Evolutionary conservation across 106 monocot genomes (phyloP), one percentile per base, ranked within the genome.

Genomic region (Acorus calamus): DNA sequence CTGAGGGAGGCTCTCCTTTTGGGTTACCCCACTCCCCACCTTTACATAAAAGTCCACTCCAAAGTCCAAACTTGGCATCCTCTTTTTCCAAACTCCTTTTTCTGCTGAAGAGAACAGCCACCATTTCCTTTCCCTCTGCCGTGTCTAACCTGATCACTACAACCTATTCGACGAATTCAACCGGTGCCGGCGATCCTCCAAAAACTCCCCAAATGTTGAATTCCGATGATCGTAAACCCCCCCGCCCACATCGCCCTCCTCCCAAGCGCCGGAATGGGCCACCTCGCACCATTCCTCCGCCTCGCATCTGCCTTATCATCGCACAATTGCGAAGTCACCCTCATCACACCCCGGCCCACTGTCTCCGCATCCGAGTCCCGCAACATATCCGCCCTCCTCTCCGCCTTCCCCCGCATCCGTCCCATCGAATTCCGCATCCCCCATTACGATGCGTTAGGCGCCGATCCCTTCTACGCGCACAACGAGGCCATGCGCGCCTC

Each of bases 251-350:
- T 85, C 45, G 71, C 65, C 44, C 71, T 85, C 46, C 12, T 89
- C 43, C 74, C 81, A 3, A 74, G 78, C 53, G 77, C 89, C 56
- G 85, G 82, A 57, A 78, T 82, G 81, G 89, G 82, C 66, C 89
- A 89, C 70, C 62, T 89, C 7, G 52, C 51, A 14, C 82, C 85
- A 6, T 74, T 74, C 48, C 42, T 59, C 69, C 85, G 77, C 63
- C 67, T 79, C 12, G 82, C 82, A 52, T 47, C 66, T 48, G 66
- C 65, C 41, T 72, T 85, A 2, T 52, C 76, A 3, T 9, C 14
- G 59, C 69, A 50, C 41, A 54, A 68, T 65, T 79, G 76, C 73
- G 2, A 49, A 8, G 61, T 79, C 62, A 53, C 78, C 55, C 13
- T 84, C 69, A 14, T 85, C 60, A 49, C 69, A 42, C 4, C 47